Evolutionary conservation across 2,329 filamentous ascomycete genomes (phyloP), one percentile per base, ranked within the genome.

Genomic region (Pyrenochaeta sp.): DNA sequence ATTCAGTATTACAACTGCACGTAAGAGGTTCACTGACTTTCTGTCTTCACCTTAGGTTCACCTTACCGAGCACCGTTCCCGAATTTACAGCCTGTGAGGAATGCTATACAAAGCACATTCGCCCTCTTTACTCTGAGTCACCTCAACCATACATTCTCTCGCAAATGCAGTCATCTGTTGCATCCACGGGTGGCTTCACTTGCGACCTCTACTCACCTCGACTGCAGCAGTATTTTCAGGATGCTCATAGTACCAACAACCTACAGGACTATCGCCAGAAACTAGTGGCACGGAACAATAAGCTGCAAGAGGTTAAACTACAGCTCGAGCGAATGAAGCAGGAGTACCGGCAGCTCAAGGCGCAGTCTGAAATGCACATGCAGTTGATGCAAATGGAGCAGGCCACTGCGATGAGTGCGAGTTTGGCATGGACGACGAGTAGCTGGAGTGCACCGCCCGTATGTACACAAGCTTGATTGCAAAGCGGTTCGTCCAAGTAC

Each of bases 121-220:
- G 42, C 4, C 61, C 63, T 0, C 41, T 59, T 4, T 36, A 47
- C 17, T 14, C 35, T 11, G 18, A 11, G 3, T 32, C 33, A 7
- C 43, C 51, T 3, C 32, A 14, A 21, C 48, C 55, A 23, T 18
- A 23, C 10, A 23, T 58, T 9, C 42, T 56, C 12, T 43, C 43
- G 1, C 45, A 56, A 6, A n/a, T 59, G 10, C 14, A 45, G 10
- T 15, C 27, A 2, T n/a, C 44, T 14, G 23, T 15, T 9, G 18
- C 43, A 5, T n/a, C 49, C 2, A 45, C 40, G 21, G 1, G 18
- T 2, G 49, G 58, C 7, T 65, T 61, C 45, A 36, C 43, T 12
- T 65, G 62, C 29, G 60, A 65, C 18, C 45, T 65, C 1, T 65
- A 54, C 21, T 60, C 60, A 2, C 55, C 62, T 0, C 52, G 60